These are phyloP conservation scores for Rhodotorula taiwanensis DNA, from an alignment of 768 basidiomycete species.

Conservation along the genomic window DNA sequence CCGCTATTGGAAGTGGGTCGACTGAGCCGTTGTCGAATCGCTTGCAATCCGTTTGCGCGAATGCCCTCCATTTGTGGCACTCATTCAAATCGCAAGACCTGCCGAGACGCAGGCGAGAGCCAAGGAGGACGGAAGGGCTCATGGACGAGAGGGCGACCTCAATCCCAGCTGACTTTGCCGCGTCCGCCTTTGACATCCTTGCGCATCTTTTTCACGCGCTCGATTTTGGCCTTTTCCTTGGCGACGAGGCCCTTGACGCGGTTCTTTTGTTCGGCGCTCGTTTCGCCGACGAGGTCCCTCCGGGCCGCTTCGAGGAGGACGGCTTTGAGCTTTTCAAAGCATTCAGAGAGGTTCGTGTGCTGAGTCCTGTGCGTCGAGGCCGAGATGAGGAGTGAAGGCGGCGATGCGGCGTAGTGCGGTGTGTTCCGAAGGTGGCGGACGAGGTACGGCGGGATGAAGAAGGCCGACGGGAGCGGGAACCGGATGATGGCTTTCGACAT, in stretches of 20 bases:
- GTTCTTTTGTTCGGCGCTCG: slow-evolving; percentile 21
- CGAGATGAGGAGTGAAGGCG: slow-evolving; percentile 33
- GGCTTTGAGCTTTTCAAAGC: slow-evolving; percentile 28
- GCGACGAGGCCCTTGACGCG: slow-evolving; percentile 21
- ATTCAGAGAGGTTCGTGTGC: slow-evolving; percentile 30
- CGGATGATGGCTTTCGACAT: slow-evolving; percentile 37
- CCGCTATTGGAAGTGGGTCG: not conserved
- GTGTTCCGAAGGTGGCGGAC: not conserved
- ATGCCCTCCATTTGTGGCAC: too few relatives aligned
- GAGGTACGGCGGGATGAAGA: slow-evolving; percentile 23
- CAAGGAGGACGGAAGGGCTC: too few relatives aligned
- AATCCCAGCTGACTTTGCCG: slow-evolving; percentile 11
- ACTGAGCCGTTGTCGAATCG: too few relatives aligned
- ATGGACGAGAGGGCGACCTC: too few relatives aligned
- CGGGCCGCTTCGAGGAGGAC: slow-evolving; percentile 21
- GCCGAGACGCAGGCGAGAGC: not conserved
- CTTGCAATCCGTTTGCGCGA: too few relatives aligned
- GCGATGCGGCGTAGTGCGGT: slow-evolving; percentile 9
- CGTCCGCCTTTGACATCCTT: slow-evolving; percentile 14
- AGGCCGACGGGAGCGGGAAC: slow-evolving; percentile 22
- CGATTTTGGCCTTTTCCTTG: slow-evolving; percentile 6
- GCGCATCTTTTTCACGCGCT: slow-evolving; percentile 16
- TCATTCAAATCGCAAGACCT: not conserved
- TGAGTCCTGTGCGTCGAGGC: slow-evolving; percentile 29
- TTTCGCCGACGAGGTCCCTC: slow-evolving; percentile 32